Conservation (phyloP, 306 rosid species). For the Vigna trinervia region DNA sequence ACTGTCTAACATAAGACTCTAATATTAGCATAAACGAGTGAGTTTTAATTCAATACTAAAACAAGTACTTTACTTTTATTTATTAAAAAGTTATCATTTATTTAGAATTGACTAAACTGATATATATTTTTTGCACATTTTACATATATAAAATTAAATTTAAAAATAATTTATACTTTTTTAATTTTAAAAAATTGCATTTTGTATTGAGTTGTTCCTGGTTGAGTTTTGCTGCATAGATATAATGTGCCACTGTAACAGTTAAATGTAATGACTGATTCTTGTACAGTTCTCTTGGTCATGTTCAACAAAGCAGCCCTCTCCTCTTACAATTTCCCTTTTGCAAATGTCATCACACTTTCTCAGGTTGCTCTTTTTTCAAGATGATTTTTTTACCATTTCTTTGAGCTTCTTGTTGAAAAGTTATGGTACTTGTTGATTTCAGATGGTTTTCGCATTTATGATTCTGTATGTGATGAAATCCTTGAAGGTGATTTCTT, state of each 20-base stretch:
- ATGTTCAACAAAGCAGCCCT: slow-evolving; percentile 84
- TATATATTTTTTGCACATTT: too few species aligned
- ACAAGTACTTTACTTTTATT: too few species aligned
- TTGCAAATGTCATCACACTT: slow-evolving; percentile 65
- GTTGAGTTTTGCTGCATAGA: background rate
- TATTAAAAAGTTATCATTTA: too few species aligned
- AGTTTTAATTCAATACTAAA: too few species aligned
- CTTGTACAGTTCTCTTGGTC: slow-evolving; percentile 66
- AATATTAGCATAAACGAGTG: too few species aligned
- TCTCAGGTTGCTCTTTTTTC: slow-evolving; percentile 63
- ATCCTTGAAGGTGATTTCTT: slow-evolving; percentile 62
- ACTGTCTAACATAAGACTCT: too few species aligned
- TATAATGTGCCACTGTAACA: slow-evolving; percentile 2
- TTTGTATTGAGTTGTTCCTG: background rate
- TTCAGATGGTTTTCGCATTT: slow-evolving; percentile 60
- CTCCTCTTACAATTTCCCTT: slow-evolving; percentile 69
- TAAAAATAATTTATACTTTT: too few species aligned
- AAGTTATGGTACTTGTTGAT: slow-evolving; percentile 37
- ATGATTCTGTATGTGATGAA: slow-evolving; percentile 63
- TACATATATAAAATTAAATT: too few species aligned
- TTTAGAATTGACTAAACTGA: too few species aligned
- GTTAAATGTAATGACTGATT: slow-evolving; percentile 34
- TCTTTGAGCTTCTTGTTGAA: background rate
- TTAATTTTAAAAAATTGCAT: too few species aligned
- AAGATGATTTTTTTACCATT: background rate